Conservation (phyloP, 2,329 filamentous ascomycete genomes). For the Epichloe gansuensis region DNA sequence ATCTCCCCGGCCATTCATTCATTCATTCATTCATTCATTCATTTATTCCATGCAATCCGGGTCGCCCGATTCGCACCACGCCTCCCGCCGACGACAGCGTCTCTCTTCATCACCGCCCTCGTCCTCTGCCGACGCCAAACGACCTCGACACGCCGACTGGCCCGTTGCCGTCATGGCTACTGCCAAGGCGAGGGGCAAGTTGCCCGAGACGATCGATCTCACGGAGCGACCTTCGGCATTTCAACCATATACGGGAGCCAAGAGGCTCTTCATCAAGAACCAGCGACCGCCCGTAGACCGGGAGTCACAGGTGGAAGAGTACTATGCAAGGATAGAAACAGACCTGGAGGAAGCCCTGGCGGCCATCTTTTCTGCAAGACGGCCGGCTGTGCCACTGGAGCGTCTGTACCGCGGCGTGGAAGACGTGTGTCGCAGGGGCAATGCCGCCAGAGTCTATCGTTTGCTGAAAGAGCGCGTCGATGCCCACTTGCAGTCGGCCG, state of each 20-base stretch:
- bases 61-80: conserved; percentile 16
- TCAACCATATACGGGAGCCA: conserved; percentile 63
- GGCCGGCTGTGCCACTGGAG: conserved; percentile 64
- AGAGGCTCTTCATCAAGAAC: conserved; percentile 90
- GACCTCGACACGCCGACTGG: conserved; percentile 17
- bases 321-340: conserved; percentile 62
- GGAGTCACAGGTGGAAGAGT: conserved; percentile 53
- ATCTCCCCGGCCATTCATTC: neutral
- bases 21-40: neutral
- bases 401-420: conserved; percentile 83
- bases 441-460: conserved; percentile 53
- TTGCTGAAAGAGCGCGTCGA: conserved; percentile 55
- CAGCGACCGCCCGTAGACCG: conserved; percentile 50
- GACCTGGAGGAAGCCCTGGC: conserved; percentile 63
- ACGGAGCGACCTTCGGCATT: conserved; percentile 34
- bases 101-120: conserved; percentile 20
- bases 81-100: conserved; percentile 27
- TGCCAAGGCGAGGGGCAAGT: conserved; percentile 26
- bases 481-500: conserved; percentile 47
- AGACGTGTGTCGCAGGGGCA: conserved; percentile 72
- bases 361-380: conserved; percentile 55
- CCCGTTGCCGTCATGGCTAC: conserved; percentile 17
- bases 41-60: conserved; percentile 23
- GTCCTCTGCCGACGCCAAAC: conserved; percentile 16
- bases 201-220: conserved; percentile 25